Base-by-base conservation (phyloP, 2,329 filamentous ascomycete species). In the Microthyrium microscopicum region DNA sequence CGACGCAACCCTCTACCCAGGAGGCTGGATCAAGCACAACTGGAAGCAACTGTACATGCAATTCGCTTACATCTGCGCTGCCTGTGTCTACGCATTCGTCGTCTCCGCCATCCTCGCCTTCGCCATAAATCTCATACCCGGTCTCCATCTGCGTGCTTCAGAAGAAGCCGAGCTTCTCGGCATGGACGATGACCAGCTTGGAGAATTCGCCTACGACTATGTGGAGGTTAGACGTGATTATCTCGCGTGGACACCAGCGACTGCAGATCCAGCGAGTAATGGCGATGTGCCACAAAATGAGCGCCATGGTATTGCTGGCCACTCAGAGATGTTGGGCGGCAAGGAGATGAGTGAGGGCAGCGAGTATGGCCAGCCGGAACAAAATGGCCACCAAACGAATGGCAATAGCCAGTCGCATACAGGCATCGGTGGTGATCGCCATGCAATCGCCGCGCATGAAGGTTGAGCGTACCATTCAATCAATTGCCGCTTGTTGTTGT, bases 141-240 rank as follows among this genome's bases (percentile, higher is more conserved):
- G 80, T 29, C 68, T 89, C 15, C 70, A 83, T 52, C 76, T 89
- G 29, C 78, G 81, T 37, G 79, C 80, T 6, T 77, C 70, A 18
- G 78, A 84, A 48, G 77, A 85, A 56, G 81, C 81, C 17, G 81
- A 89, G 56, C 70, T 87, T 9, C 70, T 87, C 36, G 81, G 81
- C 44, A 85, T 87, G 78, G 81, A 89, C 49, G 81, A 87, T 51
- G 80, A 87, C 57, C 81, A 89, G 60, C 78, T 87, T 45, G 81
- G 81, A 56, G 81, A 89, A 57, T 89, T 87, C 51, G 81, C 80
- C 9, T 87, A 87, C 62, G 81, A 89, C 54, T 89, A 87, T 54
- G 81, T 89, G 43, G 81, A 89, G 66, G 79, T 87, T 38, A 77
- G 81, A 50, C 73, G 81, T 48, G 81, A 89, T 57, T 89, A 85